These are phyloP conservation scores for Mimosa pudica DNA, from an alignment of 306 rosid genomes.

Conservation along the genomic window DNA sequence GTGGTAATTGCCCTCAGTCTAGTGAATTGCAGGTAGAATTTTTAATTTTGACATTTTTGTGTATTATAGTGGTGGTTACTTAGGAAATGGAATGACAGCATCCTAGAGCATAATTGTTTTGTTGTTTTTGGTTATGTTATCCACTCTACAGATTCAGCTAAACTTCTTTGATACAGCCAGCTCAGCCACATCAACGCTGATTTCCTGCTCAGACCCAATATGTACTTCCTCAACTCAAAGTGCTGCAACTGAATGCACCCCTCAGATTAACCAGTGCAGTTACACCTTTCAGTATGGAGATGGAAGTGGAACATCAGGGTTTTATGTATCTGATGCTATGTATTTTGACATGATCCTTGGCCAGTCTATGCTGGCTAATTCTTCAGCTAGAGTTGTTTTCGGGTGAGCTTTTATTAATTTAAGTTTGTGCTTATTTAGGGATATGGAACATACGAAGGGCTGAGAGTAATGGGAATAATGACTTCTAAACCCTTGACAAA, in stretches of 20 bases:
- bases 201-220: conserved; percentile 77
- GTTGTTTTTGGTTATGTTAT: conserved; percentile 28
- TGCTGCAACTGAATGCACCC: conserved; percentile 61
- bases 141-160: conserved; percentile 73
- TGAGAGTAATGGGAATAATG: conserved; percentile 21
- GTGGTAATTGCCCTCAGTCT: conserved; percentile 83
- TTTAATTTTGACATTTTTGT: conserved; percentile 26
- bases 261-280: conserved; percentile 78
- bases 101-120: conserved; percentile 27
- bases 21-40: conserved; percentile 78
- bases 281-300: conserved; percentile 87
- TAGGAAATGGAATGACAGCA: conserved; percentile 2
- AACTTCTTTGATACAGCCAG: conserved; percentile 75
- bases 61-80: not conserved
- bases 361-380: conserved; percentile 60
- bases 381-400: conserved; percentile 69
- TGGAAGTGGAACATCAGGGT: conserved; percentile 94
- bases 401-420: conserved; percentile 60
- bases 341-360: conserved; percentile 78
- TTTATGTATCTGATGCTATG: conserved; percentile 76
- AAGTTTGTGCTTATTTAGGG: conserved; percentile 24
- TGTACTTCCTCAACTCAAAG: conserved; percentile 67
- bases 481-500: not conserved
- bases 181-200: conserved; percentile 65
- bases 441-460: conserved; percentile 22